Base-by-base conservation (phyloP, 2,329 filamentous ascomycete genomes). In the Aspergillus unguis region DNA sequence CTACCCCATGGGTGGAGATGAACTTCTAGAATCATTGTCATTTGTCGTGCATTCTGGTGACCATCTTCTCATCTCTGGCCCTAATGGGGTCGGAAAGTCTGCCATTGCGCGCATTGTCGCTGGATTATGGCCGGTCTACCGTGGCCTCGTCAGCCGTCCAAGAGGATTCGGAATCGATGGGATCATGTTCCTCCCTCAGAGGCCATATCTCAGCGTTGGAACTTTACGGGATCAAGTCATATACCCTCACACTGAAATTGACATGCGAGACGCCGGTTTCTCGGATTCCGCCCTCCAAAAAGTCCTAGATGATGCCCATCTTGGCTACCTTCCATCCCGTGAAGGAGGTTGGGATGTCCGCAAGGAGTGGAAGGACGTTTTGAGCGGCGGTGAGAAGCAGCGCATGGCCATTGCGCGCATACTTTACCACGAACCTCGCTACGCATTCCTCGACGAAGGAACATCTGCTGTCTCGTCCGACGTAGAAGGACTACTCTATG, bases 331-430 rank as follows among this genome's bases (percentile, higher is more conserved):
- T 1, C 89, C 90, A 1, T 85, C 92, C 44, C 85, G 94, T 11
- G 94, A 99, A 77, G 94, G 94, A 36, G 94, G 94, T 10, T 97
- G 91, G 91, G 90, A 99, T 67, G 94, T 90, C 4, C 83, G 90
- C 52, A 97, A 99, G 73, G 92, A 96, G 68, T 99, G 94, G 94
- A 96, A 97, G 74, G 92, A 97, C 62, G 90, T 99, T 4, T 79
- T 99, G n/a, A 92, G 87, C 59, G 94, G 94, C 36, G 94, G 94
- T 9, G 94, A 99, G 79, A 99, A 99, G 76, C 94, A 99, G 75
- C 81, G 94, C 25, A 90, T 99, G 82, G 90, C 85, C 0, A 90
- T 99, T 63, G 92, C 95, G 3, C 80, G 94, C 41, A 71, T 99
- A 45, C 77, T 97, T 37, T 99, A 99, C 66, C 94, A 99, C 66